Evolutionary conservation across 371 early-diverging fungal species (phyloP), one percentile per base, ranked within the genome.

Genomic region (Actinomortierella wolfii): DNA sequence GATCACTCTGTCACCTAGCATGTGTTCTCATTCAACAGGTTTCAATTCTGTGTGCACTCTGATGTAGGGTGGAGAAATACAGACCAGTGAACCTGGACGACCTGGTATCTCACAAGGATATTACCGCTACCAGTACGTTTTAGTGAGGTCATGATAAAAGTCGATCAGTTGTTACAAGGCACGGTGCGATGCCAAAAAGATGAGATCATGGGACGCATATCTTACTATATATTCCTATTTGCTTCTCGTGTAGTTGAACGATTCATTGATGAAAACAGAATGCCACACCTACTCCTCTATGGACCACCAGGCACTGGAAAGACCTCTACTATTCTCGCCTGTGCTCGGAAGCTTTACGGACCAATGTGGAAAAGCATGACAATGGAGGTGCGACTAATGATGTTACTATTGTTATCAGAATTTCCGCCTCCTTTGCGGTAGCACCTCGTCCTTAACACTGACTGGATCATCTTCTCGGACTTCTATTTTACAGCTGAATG

Each of bases 281-380:
- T 99, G n/a, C 99, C 99, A n/a, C 98, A 99, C 75, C 81, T 99
- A 65, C 82, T 99, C 45, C 93, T 99, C 64, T 98, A 99, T 79
- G 99, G 99, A 2, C 98, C 99, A 25, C 98, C 99, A 4, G 98
- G 98, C 54, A 97, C 96, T 11, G 99, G 99, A 14, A 99, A 99
- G 79, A 99, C 99, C 0, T 96, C 98, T 0, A 93, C 97, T 1
- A 95, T 97, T 49, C 81, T 97, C 50, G 97, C 97, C 0, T 90
- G 94, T 63, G 94, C 97, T 2, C 84, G 90, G 48, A 81, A 89
- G 63, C 78, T 99, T 14, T 99, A 96, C 73, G 92, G 92, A 24
- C 82, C 86, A 17, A 81, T 85, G 61, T 88, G 83, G 69, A 87
- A 87, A 58, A 84, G 89, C 55, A 95, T 95, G 94, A 90, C 94